A percentile compares a stretch with the other conserved stretches of the same genome.
phyloP scores from a whole-genome alignment of 305 asterid species.

The Salvia sclarea region DNA sequence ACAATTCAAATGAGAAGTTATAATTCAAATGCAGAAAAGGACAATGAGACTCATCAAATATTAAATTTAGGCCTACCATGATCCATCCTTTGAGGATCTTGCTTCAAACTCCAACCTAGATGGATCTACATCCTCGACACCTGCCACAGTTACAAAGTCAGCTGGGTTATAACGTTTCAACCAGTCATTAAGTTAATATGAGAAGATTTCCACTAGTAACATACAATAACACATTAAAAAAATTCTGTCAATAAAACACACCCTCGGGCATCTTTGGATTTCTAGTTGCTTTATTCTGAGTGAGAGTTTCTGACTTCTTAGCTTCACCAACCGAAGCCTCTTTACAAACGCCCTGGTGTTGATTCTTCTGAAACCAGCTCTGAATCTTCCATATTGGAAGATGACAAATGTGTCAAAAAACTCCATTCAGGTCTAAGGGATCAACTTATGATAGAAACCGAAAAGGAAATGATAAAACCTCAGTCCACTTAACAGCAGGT shows the following conservation, averaged over 20 bases:
- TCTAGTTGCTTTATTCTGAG: slow-evolving; percentile 35
- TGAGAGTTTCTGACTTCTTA: slow-evolving; percentile 36
- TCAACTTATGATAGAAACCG: slow-evolving; percentile 15
- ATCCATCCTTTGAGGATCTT: slow-evolving; percentile 70
- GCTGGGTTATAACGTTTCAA: slow-evolving; percentile 20
- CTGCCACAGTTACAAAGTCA: slow-evolving; percentile 42
- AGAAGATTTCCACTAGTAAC: slow-evolving; percentile 5
- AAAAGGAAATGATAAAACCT: slow-evolving; percentile 51
- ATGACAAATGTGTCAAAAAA: slow-evolving; percentile 17
- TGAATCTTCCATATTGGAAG: slow-evolving; percentile 50
- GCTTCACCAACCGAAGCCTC: slow-evolving; percentile 39
- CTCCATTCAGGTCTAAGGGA: slow-evolving; percentile 27
- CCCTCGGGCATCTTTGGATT: slow-evolving; percentile 39
- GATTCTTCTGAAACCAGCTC: slow-evolving; percentile 68
- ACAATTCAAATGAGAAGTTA: slow-evolving; percentile 7
- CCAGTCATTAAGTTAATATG: slow-evolving; percentile 1
- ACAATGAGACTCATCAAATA: slow-evolving; percentile 7
- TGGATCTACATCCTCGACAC: slow-evolving; percentile 44
- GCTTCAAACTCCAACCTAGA: slow-evolving; percentile 77
- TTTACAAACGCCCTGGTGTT: slow-evolving; percentile 30
- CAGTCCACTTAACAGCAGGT: slow-evolving; percentile 68
- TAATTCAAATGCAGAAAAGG: slow-evolving; percentile 18
- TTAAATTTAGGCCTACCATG: slow-evolving; percentile 57
- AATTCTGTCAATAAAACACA: slow-evolving; percentile 30
- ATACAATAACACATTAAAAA: slow-evolving; percentile 8